Evolutionary conservation across 129 eudicot species (phyloP), one percentile per base, ranked within the genome.

Genomic region (Apium graveolens): DNA sequence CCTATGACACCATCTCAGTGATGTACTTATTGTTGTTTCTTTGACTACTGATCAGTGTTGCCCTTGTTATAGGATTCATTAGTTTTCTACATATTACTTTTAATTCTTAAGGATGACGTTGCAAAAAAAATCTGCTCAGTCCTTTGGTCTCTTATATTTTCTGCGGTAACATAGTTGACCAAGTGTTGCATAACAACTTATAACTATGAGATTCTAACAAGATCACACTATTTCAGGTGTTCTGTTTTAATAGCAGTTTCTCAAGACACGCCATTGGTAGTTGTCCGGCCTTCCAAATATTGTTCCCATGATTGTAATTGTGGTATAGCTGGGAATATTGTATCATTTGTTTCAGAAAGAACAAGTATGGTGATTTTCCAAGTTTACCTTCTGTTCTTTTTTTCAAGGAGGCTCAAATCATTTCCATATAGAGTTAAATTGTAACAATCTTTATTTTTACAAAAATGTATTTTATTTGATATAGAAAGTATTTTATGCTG

Each of bases 231-330:
- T 65, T 53, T 32, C 75, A 66, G 81, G 81, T 65, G 44, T 65
- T 68, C 34, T 70, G 48, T 53, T 21, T 48, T 29, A 37, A 79
- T 45, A 18, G 70, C 65, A 29, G 76, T 70, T 45, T 11, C 20
- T 44, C 32, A 24, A 51, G 69, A 46, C 16, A 45, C n/a, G 11
- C 76, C 38, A 48, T 79, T 13, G 10, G 24, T 29, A 48, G 49
- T 46, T n/a, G 34, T 53, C 53, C 24, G 21, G 70, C 31, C 12
- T 11, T 78, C 66, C 5, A 42, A n/a, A 27, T 43, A 27, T 65
- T 65, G 81, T 78, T 78, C 34, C 76, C 45, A 17, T 68, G 76
- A 44, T 46, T 68, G 75, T 66, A 68, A 29, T 78, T 46, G 39
- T 44, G 65, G 34, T 66, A 45, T 43, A 78, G 69, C 42, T 78